Percentiles rank a stretch among this genome's conserved stretches.
Evolutionary conservation across 495 filamentous ascomycete genomes (phyloP).

Genomic region (Lophium mytilinum): DNA sequence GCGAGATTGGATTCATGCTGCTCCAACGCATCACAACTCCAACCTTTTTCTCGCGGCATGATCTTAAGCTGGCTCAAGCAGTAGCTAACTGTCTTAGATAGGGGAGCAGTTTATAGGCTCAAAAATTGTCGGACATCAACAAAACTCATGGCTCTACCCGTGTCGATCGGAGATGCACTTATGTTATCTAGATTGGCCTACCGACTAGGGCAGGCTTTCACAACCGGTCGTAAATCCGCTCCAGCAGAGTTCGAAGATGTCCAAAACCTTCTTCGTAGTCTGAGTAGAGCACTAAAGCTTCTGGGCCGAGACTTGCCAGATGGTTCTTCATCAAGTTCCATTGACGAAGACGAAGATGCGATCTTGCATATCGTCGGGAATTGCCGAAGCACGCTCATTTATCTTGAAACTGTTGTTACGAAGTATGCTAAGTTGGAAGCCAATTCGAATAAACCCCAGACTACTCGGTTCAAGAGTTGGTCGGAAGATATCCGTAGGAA

Average conservation of each 20-base stretch:
- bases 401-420: conserved; percentile 1
- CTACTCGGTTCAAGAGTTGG: neutral
- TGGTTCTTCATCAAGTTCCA: neutral
- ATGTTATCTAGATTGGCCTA: conserved; percentile 1
- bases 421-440: conserved; percentile 4
- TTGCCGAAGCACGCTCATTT: conserved; percentile 1
- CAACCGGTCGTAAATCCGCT: conserved; percentile 1
- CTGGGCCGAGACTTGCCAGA: conserved; percentile 1
- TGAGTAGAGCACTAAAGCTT: conserved; percentile 1
- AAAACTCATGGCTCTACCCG: neutral
- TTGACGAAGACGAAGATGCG: neutral
- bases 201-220: neutral
- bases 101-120: neutral
- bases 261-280: conserved; percentile 2
- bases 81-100: neutral
- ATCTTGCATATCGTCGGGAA: neutral
- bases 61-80: too few relatives aligned
- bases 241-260: conserved; percentile 7
- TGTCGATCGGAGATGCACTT: conserved; percentile 5
- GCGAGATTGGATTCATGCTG: too few relatives aligned
- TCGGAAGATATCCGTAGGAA: conserved; percentile 5
- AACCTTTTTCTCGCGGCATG: too few relatives aligned
- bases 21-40: too few relatives aligned
- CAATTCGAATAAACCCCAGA: neutral
- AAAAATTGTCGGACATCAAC: neutral